phyloP scores from a whole-genome alignment of 208 protist genomes.

The Trypanosoma rangeli region DNA sequence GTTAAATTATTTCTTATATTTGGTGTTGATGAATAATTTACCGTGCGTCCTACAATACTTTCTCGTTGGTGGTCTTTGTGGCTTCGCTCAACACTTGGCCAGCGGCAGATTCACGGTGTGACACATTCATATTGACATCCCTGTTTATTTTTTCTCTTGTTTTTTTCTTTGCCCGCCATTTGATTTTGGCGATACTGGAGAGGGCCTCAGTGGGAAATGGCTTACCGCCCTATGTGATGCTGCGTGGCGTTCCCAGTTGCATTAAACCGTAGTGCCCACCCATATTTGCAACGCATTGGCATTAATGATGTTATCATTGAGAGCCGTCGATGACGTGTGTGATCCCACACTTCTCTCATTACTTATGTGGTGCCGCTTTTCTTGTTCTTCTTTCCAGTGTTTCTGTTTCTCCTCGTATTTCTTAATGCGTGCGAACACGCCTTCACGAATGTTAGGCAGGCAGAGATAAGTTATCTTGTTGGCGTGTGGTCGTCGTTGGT shows the following conservation, averaged over 20 bases:
- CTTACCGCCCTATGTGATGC: not conserved
- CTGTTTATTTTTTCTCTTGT: not conserved
- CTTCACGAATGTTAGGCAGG: not conserved
- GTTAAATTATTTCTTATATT: not conserved
- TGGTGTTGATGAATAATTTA: not conserved
- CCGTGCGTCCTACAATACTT: not conserved
- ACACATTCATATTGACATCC: not conserved
- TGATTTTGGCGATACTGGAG: not conserved
- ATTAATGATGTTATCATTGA: not conserved
- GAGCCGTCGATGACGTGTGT: not conserved
- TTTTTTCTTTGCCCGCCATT: not conserved
- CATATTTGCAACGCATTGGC: no score
- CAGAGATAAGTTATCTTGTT: not conserved
- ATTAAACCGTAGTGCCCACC: not conserved
- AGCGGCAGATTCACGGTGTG: not conserved
- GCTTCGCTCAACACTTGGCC: not conserved
- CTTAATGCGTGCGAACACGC: not conserved
- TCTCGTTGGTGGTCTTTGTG: not conserved
- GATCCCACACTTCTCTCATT: not conserved
- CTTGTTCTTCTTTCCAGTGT: slow-evolving; percentile 3
- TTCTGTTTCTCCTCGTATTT: not conserved
- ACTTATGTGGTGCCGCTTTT: not conserved
- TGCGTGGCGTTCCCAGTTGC: not conserved
- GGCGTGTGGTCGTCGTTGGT: not conserved
- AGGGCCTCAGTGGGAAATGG: not conserved